Conservation (phyloP, 1,284 basidiomycete genomes). For the Mycena citricolor region DNA sequence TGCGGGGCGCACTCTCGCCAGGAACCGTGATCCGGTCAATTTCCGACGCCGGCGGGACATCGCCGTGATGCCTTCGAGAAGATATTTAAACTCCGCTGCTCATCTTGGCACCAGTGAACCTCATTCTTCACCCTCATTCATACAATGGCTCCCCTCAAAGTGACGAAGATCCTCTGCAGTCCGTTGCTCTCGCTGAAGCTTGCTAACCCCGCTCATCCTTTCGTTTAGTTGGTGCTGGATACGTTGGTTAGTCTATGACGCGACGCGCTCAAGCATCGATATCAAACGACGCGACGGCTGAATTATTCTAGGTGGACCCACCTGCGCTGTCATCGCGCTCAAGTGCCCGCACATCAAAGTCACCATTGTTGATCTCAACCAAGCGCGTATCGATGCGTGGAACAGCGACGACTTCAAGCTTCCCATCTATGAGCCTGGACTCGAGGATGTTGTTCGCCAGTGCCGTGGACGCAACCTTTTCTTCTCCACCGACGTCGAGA, state of each 20-base stretch:
- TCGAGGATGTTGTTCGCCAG: constrained; percentile 89
- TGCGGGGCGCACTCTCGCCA: too few relatives aligned
- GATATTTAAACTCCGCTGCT: too few relatives aligned
- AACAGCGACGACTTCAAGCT: constrained; percentile 76
- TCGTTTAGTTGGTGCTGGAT: constrained; percentile 86
- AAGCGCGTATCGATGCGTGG: constrained; percentile 94
- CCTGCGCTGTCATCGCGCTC: constrained; percentile 93
- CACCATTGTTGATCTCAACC: constrained; percentile 97
- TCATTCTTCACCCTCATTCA: constrained; percentile 14
- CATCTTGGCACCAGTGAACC: too few relatives aligned
- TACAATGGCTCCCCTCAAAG: constrained; percentile 68
- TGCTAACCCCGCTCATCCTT: constrained; percentile 19
- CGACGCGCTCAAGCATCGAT: constrained; percentile 43
- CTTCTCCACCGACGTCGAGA: constrained; percentile 96
- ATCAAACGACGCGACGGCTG: constrained; percentile 19
- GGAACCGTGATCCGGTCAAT: too few relatives aligned
- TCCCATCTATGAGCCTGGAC: constrained; percentile 97
- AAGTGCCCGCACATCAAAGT: constrained; percentile 94
- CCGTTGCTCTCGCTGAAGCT: constrained; percentile 35
- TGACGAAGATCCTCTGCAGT: constrained; percentile 92
- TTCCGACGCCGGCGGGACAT: too few relatives aligned
- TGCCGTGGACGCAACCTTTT: constrained; percentile 94
- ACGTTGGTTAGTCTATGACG: too few relatives aligned
- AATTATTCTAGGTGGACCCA: constrained; percentile 72
- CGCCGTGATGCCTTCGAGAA: too few relatives aligned